Conservation (phyloP, 2,329 filamentous ascomycete species). For the Neonectria neomacrospora region DNA sequence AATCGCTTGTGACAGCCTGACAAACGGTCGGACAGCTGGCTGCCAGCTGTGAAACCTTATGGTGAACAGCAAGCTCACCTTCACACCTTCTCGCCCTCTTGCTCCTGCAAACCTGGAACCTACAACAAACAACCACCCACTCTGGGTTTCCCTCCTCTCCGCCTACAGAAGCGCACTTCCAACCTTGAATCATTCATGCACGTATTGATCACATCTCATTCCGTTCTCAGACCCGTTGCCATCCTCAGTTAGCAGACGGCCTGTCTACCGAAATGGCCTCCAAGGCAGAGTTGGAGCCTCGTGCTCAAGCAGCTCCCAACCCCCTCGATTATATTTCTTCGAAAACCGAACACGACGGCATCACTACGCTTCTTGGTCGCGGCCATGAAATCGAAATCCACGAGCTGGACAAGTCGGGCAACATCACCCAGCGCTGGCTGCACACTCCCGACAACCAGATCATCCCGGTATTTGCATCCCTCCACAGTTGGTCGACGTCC, state of each 20-base stretch:
- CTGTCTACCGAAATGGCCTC: background rate
- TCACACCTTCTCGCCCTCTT: conserved; percentile 7
- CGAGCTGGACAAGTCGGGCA: conserved; percentile 54
- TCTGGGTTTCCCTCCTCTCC: background rate
- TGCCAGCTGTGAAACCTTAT: conserved; percentile 2
- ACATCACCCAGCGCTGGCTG: conserved; percentile 50
- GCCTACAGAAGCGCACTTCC: background rate
- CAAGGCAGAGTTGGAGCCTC: conserved; percentile 2
- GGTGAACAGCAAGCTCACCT: background rate
- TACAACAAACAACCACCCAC: conserved; percentile 3
- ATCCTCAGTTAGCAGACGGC: background rate
- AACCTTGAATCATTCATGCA: no score
- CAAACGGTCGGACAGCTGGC: conserved; percentile 1
- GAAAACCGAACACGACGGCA: conserved; percentile 31
- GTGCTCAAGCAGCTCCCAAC: background rate
- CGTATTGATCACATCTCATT: no score
- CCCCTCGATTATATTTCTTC: background rate
- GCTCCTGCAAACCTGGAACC: conserved; percentile 7
- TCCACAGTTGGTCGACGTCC: background rate
- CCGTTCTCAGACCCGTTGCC: background rate
- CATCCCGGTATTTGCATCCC: conserved; percentile 40
- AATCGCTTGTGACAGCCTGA: background rate
- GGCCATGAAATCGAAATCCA: conserved; percentile 46
- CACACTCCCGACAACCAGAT: conserved; percentile 44
- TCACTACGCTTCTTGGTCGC: conserved; percentile 40